phyloP scores from a whole-genome alignment of 2,329 filamentous ascomycete genomes.

The Aspergillus arachidicola region DNA sequence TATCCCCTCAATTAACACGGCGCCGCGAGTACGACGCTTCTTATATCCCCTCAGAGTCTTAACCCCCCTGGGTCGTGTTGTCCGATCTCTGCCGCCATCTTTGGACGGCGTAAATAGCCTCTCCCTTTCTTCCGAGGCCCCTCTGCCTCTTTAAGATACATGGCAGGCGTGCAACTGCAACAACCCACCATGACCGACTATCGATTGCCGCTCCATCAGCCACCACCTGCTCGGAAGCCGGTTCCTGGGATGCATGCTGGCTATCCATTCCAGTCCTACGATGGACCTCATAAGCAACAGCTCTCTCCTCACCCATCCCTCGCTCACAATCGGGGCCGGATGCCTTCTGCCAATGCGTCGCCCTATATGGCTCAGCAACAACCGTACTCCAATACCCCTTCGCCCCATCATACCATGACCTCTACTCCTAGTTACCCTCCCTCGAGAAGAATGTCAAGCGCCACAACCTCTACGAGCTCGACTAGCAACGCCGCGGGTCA shows the following conservation, averaged over 20 bases:
- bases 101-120: constrained; percentile 5
- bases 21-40: neutral
- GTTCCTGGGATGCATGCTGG: constrained; percentile 26
- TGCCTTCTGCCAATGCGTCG: constrained; percentile 41
- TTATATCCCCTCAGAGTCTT: constrained; percentile 1
- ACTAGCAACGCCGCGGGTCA: constrained; percentile 37
- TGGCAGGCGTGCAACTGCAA: constrained; percentile 32
- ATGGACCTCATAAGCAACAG: constrained; percentile 25
- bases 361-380: constrained; percentile 29
- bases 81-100: neutral
- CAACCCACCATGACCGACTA: constrained; percentile 40
- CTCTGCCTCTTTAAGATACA: constrained; percentile 13
- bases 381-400: constrained; percentile 29
- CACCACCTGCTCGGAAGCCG: constrained; percentile 35
- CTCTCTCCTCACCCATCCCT: constrained; percentile 32
- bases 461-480: constrained; percentile 45
- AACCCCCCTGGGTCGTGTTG: neutral
- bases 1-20: constrained; percentile 4
- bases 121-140: neutral
- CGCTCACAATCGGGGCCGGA: constrained; percentile 41
- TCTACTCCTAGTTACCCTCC: constrained; percentile 27
- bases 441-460: constrained; percentile 41
- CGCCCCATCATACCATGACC: constrained; percentile 31
- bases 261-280: constrained; percentile 31
- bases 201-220: constrained; percentile 39